phyloP scores from a whole-genome alignment of 371 early-diverging fungal genomes.

The Circinella minor region DNA sequence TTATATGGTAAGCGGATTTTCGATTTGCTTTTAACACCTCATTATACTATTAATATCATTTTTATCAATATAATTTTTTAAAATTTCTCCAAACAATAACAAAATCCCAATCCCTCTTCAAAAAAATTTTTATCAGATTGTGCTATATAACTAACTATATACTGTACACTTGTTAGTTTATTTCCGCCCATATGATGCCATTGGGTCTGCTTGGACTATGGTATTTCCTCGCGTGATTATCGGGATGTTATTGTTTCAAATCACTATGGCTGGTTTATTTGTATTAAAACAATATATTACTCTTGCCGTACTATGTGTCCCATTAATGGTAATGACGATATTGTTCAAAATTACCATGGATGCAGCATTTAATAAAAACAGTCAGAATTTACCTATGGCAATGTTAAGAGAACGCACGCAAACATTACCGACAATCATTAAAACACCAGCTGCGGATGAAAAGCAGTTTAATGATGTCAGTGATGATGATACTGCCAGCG shows the following conservation, averaged over 20 bases:
- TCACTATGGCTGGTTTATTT: constrained; percentile 81
- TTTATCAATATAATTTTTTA: too few species aligned
- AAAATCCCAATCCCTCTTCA: background rate
- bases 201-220: constrained; percentile 80
- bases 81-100: background rate
- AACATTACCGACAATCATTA: constrained; percentile 20
- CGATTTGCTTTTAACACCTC: background rate
- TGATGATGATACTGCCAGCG: constrained; percentile 6
- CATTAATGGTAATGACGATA: constrained; percentile 53
- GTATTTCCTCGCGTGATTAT: constrained; percentile 79
- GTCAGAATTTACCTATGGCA: constrained; percentile 46
- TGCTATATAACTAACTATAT: background rate
- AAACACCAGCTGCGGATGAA: background rate
- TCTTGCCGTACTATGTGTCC: constrained; percentile 44
- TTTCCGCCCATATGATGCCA: constrained; percentile 84
- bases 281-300: constrained; percentile 51
- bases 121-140: background rate
- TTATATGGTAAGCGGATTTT: constrained; percentile 62
- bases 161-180: constrained; percentile 55
- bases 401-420: constrained; percentile 29
- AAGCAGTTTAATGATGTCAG: background rate
- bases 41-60: too few species aligned
- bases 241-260: constrained; percentile 83
- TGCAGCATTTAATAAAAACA: constrained; percentile 52
- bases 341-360: constrained; percentile 55